These are phyloP conservation scores for Piloderma croceum DNA, from an alignment of 768 basidiomycete species.

Conservation along the genomic window DNA sequence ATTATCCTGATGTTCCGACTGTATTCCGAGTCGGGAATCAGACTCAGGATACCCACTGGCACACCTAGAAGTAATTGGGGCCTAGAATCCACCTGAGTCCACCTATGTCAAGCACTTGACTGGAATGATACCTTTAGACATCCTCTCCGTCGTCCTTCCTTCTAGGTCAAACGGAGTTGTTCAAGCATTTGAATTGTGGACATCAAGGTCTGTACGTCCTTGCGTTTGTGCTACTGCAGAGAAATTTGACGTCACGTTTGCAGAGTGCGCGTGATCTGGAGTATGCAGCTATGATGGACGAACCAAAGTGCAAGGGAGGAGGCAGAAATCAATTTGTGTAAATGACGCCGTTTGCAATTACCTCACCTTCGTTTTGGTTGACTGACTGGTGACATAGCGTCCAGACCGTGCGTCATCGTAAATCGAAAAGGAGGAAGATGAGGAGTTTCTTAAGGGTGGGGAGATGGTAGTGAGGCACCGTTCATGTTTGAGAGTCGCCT, in stretches of 20 bases:
- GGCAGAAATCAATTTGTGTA: conserved; percentile 80
- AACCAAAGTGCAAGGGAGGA: conserved; percentile 79
- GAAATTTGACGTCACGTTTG: too few relatives aligned
- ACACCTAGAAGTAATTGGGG: too few relatives aligned
- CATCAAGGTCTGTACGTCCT: conserved; percentile 61
- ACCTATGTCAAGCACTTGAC: too few relatives aligned
- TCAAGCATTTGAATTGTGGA: conserved; percentile 98
- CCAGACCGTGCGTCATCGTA: conserved; percentile 76
- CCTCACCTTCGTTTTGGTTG: background rate
- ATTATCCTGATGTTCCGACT: too few relatives aligned
- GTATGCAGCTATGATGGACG: conserved; percentile 86
- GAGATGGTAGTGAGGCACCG: conserved; percentile 87
- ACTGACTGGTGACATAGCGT: conserved; percentile 43
- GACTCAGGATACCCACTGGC: too few relatives aligned
- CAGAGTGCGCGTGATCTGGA: conserved; percentile 88
- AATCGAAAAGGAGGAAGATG: conserved; percentile 99
- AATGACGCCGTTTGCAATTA: conserved; percentile 25
- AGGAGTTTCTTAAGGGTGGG: conserved; percentile 86
- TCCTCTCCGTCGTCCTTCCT: too few relatives aligned
- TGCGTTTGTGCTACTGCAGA: background rate
- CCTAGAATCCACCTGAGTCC: too few relatives aligned
- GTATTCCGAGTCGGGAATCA: too few relatives aligned
- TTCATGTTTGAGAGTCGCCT: conserved; percentile 91
- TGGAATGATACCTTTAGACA: too few relatives aligned
- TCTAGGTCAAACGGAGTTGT: conserved; percentile 94